These are phyloP conservation scores for Aspergillus coremiiformis DNA, from an alignment of 495 filamentous ascomycete species.

Conservation along the genomic window DNA sequence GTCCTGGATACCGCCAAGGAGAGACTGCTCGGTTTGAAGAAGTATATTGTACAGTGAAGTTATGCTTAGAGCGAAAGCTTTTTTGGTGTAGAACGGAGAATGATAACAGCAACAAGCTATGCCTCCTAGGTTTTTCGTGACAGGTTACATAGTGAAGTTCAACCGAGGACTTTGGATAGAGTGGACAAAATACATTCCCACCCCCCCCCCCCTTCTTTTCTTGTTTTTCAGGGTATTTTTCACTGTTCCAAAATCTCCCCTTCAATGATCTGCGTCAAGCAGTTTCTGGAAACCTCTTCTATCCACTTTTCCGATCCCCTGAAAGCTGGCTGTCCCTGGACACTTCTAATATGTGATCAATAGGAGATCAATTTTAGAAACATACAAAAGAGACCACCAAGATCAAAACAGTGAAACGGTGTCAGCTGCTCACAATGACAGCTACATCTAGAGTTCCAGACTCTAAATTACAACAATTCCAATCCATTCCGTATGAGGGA, in stretches of 20 bases:
- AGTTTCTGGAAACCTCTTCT: background rate
- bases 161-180: background rate
- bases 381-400: background rate
- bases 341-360: background rate
- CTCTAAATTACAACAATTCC: background rate
- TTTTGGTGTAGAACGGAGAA: background rate
- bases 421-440: background rate
- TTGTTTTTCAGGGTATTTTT: background rate
- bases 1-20: constrained; percentile 87
- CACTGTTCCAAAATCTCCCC: background rate
- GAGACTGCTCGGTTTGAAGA: constrained; percentile 75
- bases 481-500: background rate
- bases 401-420: background rate
- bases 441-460: background rate
- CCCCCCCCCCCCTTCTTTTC: background rate
- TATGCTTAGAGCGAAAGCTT: background rate
- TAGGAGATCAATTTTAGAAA: background rate
- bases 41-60: constrained; percentile 50
- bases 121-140: background rate
- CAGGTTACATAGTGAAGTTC: background rate
- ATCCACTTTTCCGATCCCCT: background rate
- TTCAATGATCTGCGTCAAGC: background rate
- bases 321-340: background rate
- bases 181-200: background rate
- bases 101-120: background rate